Evolutionary conservation across 495 filamentous ascomycete species (phyloP), one percentile per base, ranked within the genome.

Genomic region (Penicillium cosmopolitanum): DNA sequence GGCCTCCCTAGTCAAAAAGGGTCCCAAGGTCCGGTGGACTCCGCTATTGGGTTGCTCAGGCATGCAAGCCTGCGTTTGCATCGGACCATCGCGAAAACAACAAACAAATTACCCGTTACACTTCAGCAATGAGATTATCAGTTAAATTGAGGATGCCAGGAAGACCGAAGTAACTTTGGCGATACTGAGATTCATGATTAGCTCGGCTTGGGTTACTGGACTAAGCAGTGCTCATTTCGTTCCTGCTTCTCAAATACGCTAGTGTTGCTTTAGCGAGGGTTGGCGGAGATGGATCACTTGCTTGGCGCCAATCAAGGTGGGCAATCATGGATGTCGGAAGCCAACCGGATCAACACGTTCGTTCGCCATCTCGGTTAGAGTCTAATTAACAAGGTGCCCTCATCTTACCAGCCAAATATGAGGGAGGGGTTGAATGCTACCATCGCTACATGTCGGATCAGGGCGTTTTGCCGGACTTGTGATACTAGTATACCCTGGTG

Each of bases 341-440:
- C 23, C 46, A 48, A 48, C 46, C 46, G 46, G 46, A 48, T 48
- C 46, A 48, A 19, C 46, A 48, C 46, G 46, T 28, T 44, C 21
- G 46, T 48, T 48, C 23, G 46, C 46, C 46, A 48, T 48, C 46
- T 48, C 46, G 46, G 46, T 48, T 48, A 48, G 46, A 28, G 23
- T 44, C 42, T 44, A 16, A 16, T 4, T 43, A 44, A 44, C 8
- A 18, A 44, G 42, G 16, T 44, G 16, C 16, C 13, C 4, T 44
- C 42, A 44, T 44, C 42, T 44, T 44, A 44, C 36, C 36, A 19
- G 16, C 13, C 15, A 44, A 19, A 13, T 16, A 16, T 7, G 42
- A 31, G 28, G 7, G 16, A 19, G 42, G 42, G 15, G n/a, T 44
- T 10, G 2, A 44, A 44, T 44, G 42, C n/a, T 21, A 44, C 42